These are phyloP conservation scores for Trebouxiophyceae sp. DNA, from an alignment of 163 green algal genomes.

Conservation along the genomic window DNA sequence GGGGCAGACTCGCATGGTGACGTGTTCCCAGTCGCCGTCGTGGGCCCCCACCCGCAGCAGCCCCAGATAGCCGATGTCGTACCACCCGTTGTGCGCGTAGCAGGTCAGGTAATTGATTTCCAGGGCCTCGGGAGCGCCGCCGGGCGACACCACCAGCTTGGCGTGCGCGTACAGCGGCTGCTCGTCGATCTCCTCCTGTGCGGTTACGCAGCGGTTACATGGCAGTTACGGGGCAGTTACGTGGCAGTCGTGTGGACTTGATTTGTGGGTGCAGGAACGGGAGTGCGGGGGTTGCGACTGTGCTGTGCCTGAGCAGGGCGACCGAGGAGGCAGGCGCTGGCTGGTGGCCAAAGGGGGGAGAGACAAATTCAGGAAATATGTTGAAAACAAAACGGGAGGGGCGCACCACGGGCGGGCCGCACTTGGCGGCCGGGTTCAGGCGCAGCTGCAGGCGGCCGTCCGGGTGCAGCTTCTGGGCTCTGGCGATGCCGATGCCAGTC, in stretches of 20 bases:
- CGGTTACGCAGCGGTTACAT: neutral
- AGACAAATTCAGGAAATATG: too few species aligned
- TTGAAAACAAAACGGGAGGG: too few species aligned
- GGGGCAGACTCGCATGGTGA: slow-evolving; percentile 19
- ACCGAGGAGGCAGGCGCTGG: too few species aligned
- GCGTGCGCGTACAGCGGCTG: slow-evolving; percentile 31
- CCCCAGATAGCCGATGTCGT: slow-evolving; percentile 10
- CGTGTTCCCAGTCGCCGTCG: slow-evolving; percentile 42
- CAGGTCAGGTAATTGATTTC: slow-evolving; percentile 40
- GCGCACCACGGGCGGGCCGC: too few species aligned
- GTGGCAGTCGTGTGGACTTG: neutral
- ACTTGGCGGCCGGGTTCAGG: too few species aligned
- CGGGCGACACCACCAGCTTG: slow-evolving; percentile 12
- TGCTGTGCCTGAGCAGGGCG: too few species aligned
- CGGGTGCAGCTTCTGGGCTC: too few species aligned
- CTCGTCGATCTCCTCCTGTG: slow-evolving; percentile 8
- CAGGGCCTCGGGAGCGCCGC: slow-evolving; percentile 16
- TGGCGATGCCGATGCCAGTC: too few species aligned
- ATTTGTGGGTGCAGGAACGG: neutral
- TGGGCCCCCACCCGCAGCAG: slow-evolving; percentile 23
- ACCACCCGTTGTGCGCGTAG: slow-evolving; percentile 33
- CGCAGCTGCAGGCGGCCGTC: too few species aligned
- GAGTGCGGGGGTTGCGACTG: too few species aligned
- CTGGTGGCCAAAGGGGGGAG: too few species aligned
- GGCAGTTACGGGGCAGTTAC: neutral